phyloP scores from a whole-genome alignment of 2,329 filamentous ascomycete species.

The Rhytidhysteron rufulum region DNA sequence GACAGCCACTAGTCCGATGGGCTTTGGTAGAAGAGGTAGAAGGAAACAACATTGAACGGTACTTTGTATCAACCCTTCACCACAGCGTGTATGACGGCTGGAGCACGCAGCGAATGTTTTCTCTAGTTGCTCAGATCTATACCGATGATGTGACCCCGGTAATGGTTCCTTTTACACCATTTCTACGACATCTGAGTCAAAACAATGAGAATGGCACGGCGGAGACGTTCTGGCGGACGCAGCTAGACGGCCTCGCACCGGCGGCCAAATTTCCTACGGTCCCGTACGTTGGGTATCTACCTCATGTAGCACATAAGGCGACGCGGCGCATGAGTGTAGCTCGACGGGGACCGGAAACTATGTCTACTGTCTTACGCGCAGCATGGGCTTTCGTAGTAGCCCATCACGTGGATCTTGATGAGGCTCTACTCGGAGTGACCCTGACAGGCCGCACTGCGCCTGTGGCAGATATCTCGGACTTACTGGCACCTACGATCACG shows the following conservation, averaged over 20 bases:
- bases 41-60: conserved; percentile 17
- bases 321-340: conserved; percentile 33
- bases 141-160: conserved; percentile 19
- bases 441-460: conserved; percentile 12
- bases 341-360: too few species aligned
- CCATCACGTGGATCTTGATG: conserved; percentile 14
- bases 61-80: conserved; percentile 50
- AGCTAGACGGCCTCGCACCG: conserved; percentile 44
- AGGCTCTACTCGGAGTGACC: conserved; percentile 19
- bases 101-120: conserved; percentile 35
- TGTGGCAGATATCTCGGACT: conserved; percentile 22
- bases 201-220: conserved; percentile 39
- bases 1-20: conserved; percentile 33
- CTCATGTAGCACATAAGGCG: conserved; percentile 40
- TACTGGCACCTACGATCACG: conserved; percentile 34
- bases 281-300: conserved; percentile 50
- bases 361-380: conserved; percentile 17
- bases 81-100: conserved; percentile 52
- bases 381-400: conserved; percentile 19
- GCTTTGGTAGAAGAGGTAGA: conserved; percentile 25
- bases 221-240: conserved; percentile 46
- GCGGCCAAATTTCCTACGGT: conserved; percentile 50
- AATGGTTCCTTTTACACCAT: conserved; percentile 41
- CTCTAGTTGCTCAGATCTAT: conserved; percentile 29
- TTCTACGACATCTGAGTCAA: conserved; percentile 47